Evolutionary conservation across 345 rosid species (phyloP), one percentile per base, ranked within the genome.

Genomic region (Citrus cavaleriei): DNA sequence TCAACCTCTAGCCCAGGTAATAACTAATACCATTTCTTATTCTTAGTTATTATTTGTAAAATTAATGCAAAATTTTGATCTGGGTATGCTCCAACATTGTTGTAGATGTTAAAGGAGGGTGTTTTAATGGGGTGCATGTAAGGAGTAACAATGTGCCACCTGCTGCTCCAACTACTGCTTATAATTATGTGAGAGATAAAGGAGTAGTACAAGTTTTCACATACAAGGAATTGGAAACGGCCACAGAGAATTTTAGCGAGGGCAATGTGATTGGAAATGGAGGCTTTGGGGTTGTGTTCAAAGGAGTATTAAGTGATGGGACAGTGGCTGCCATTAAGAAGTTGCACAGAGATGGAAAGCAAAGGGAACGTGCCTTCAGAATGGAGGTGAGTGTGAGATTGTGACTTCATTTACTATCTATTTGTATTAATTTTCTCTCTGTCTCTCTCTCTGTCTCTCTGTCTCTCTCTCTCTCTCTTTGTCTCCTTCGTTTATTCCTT

Each of bases 351-450:
- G 88, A 87, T 67, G 89, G 91, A 73, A 95, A 88, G 68, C 93
- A 89, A 80, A 92, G 91, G 51, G 98, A 95, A 70, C 90, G 93
- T 55, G 94, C 92, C 75, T 95, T 95, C 77, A 87, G 98, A 80
- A 78, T 91, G 81, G 95, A 95, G 97, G 98, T 91, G 27, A 54
- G 19, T 82, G 84, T 77, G 74, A 67, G 61, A 30, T 9, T 82
- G 83, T 78, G 74, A 67, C 86, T 84, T 84, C 91, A 85, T 87
- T 90, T 81, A 82, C 82, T 86, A 28, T 57, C 64, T 46, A 63
- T 59, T 83, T 42, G 81, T 72, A 18, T 68, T 62, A 60, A 63
- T 68, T 72, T 64, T 68, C 70, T 30, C 35, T 19, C 61, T 16
- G 7, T 42, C 10, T 75, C 65, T 59, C 68, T 74, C 34, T 19